Evolutionary conservation across 192 early-diverging fungal genomes (phyloP), one percentile per base, ranked within the genome.

Genomic region (Coemansia sp.): DNA sequence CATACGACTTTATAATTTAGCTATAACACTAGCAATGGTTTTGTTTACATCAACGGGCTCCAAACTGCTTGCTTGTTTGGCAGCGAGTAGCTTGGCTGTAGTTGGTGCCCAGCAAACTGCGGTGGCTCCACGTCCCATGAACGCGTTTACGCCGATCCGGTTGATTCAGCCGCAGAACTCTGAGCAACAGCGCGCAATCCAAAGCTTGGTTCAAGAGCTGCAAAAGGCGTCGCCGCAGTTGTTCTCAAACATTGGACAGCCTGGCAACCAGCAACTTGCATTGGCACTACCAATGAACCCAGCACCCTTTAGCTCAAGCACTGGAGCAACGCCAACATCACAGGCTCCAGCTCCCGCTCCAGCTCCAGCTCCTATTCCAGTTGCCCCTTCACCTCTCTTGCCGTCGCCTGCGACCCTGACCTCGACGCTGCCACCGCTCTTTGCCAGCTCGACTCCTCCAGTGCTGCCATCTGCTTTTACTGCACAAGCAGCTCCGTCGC

Each of bases 161-260:
- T 53, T 76, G 12, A 76, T 76, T 39, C 74, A 76, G 58, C 40
- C 74, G 3, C 74, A 76, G 33, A 69, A 65, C 2, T 53, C 64
- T 14, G 74, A 76, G 33, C 74, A 76, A 53, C 60, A 70, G 36
- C 68, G 65, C 39, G 68, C 74, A 17, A 77, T 77, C 32, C 68
- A 77, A 29, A 77, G 58, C 12, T 53, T 77, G 4, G 65, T 77
- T 3, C 68, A 77, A 12, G 74, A 77, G 65, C 65, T 77, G n/a
- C 64, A 70, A 40, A 62, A 52, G 22, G 22, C 61, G 10, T 63
- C 74, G 3, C 74, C 74, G 8, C 64, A 77, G 61, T 50, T 77
- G 53, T 77, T 77, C 26, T 53, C 68, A 22, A 62, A 56, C 27
- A 50, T 63, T 52, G 65, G 65, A 0, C 74, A 67, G 61, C 27